Conservation (phyloP, 225 moss, liverwort and hornwort genomes). For the Thuidium tamariscinum region DNA sequence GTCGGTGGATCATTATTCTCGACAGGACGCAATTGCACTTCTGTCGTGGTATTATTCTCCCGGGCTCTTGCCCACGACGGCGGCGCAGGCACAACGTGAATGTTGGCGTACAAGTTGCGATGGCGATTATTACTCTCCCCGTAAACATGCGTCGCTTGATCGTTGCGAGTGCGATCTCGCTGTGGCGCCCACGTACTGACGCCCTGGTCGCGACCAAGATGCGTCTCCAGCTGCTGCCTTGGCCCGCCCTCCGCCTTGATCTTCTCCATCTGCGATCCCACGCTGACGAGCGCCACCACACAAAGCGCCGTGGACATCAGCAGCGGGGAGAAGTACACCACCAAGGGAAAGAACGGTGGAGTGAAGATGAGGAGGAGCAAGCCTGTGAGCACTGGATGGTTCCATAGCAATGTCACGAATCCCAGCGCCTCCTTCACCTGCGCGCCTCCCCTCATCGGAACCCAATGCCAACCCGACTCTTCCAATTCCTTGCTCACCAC, state of each 20-base stretch:
- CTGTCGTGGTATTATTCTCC: neutral
- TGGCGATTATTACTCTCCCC: neutral
- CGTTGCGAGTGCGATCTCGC: slow-evolving; percentile 3
- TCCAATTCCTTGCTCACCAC: neutral
- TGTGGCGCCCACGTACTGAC: slow-evolving; percentile 22
- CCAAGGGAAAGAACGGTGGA: slow-evolving; percentile 75
- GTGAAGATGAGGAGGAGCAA: slow-evolving; percentile 66
- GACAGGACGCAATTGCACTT: neutral
- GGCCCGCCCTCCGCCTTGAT: slow-evolving; percentile 46
- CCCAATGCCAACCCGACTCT: neutral
- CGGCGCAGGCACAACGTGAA: neutral
- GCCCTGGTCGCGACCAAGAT: slow-evolving; percentile 14
- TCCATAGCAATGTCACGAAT: slow-evolving; percentile 59
- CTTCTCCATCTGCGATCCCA: slow-evolving; percentile 63
- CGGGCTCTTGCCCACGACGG: neutral
- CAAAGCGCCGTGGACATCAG: slow-evolving; percentile 81
- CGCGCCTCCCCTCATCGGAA: slow-evolving; percentile 28
- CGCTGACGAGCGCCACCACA: slow-evolving; percentile 68
- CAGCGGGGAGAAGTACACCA: slow-evolving; percentile 87
- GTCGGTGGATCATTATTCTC: neutral
- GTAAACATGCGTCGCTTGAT: neutral
- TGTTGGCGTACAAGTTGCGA: neutral
- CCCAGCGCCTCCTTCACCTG: slow-evolving; percentile 30
- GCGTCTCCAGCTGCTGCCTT: slow-evolving; percentile 17
- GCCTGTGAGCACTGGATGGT: slow-evolving; percentile 67